Evolutionary conservation across 2,329 filamentous ascomycete genomes (phyloP).

Genomic region (Coniochaeta hoffmannii): DNA sequence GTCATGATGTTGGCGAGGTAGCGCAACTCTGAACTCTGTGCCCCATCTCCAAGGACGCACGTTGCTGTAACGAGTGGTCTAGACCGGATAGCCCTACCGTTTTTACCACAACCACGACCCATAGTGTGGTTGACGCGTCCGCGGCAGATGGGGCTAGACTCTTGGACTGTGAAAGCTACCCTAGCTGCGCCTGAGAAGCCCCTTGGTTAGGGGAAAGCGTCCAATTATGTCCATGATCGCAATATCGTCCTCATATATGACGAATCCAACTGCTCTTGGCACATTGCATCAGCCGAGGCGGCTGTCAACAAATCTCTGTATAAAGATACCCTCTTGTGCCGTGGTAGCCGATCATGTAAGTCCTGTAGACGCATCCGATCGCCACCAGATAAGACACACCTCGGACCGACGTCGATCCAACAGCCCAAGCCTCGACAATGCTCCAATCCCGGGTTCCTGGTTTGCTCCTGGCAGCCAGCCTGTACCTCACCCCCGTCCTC

Average conservation of each 20-base stretch:
- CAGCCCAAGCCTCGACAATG: neutral
- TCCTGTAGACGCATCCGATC: neutral
- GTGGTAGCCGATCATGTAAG: neutral
- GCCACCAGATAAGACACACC: neutral
- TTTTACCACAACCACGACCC: neutral
- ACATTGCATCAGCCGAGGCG: neutral
- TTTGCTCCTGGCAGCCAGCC: neutral
- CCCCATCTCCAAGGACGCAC: neutral
- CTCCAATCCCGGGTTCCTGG: neutral
- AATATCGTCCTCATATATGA: neutral
- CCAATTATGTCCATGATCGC: neutral
- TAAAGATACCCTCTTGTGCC: neutral
- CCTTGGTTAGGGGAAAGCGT: neutral
- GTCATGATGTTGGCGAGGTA: neutral
- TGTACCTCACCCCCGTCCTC: neutral
- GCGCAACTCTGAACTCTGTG: neutral
- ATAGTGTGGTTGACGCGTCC: neutral
- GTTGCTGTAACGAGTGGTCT: neutral
- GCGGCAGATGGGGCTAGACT: neutral
- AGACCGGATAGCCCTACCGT: neutral
- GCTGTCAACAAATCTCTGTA: neutral
- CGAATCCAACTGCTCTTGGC: neutral
- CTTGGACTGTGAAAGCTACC: neutral
- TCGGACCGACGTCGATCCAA: neutral
- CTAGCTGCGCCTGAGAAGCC: neutral